phyloP scores from a whole-genome alignment of 2,329 filamentous ascomycete genomes.

The Trichoderma sp. region DNA sequence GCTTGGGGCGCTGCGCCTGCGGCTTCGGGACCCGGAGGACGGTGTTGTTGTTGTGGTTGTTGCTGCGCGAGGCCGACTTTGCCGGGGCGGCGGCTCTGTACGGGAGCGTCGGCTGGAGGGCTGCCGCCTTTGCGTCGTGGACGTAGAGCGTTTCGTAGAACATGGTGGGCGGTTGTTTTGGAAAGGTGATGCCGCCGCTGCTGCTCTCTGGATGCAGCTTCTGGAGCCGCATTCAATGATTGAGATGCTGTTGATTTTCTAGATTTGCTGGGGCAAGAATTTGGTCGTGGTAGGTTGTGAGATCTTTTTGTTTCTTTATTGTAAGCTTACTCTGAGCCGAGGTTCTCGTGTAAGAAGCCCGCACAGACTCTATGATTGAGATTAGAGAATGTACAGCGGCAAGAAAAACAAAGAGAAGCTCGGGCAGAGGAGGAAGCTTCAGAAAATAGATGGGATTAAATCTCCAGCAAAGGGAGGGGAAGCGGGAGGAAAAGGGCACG shows the following conservation, averaged over 20 bases:
- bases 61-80: constrained; percentile 28
- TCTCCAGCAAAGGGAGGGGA: not conserved
- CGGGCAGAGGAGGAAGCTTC: not conserved
- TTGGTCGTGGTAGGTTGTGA: no score
- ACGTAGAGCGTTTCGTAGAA: constrained; percentile 31
- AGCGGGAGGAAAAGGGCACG: not conserved
- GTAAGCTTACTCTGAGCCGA: constrained; percentile 16
- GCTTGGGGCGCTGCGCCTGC: constrained; percentile 35
- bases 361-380: not conserved
- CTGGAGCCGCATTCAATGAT: constrained; percentile 10
- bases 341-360: not conserved
- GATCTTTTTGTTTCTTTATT: not conserved
- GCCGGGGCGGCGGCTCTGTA: not conserved
- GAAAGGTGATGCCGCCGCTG: not conserved
- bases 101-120: constrained; percentile 14
- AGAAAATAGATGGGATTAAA: not conserved
- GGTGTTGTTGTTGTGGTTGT: no score
- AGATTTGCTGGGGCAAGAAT: not conserved
- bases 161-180: constrained; percentile 11
- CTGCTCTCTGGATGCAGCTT: not conserved
- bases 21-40: constrained; percentile 17
- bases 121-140: constrained; percentile 28
- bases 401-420: not conserved
- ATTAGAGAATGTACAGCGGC: no score
- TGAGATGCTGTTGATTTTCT: no score